Conservation (phyloP, 23 red algal genomes). For the Pyropia yezoensis region DNA sequence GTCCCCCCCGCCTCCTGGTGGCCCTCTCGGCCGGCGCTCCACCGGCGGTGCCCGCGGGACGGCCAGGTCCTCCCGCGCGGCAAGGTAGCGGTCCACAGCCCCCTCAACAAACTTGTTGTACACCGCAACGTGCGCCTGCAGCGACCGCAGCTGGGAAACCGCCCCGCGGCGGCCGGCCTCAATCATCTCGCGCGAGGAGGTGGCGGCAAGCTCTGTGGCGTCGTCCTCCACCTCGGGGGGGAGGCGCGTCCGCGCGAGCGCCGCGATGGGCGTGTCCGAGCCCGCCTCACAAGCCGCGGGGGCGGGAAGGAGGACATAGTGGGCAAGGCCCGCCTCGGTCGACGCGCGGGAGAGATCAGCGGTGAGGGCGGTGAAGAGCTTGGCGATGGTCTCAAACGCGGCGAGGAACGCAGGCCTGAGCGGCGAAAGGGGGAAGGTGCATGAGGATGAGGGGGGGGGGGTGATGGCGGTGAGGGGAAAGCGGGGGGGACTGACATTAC, state of each 20-base stretch:
- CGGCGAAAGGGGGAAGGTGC: too few species aligned
- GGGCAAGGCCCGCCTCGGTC: not conserved
- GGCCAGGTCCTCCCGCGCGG: constrained; percentile 1
- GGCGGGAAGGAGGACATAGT: constrained; percentile 5
- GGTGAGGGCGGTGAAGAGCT: constrained; percentile 7
- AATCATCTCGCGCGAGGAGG: not conserved
- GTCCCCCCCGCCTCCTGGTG: too few species aligned
- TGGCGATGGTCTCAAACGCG: constrained; percentile 18
- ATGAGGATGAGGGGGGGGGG: too few species aligned
- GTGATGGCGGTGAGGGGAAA: too few species aligned
- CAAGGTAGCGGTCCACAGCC: constrained; percentile 5
- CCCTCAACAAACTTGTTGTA: constrained; percentile 15
- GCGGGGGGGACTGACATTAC: too few species aligned
- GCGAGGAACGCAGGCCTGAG: constrained; percentile 6
- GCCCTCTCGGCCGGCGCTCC: too few species aligned
- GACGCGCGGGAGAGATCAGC: constrained; percentile 14
- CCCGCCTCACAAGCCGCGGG: constrained; percentile 3
- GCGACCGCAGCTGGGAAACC: not conserved
- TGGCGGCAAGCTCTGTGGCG: not conserved
- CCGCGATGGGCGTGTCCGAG: constrained; percentile 3
- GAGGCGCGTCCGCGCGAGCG: constrained; percentile 10
- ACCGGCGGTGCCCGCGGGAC: constrained; percentile 1
- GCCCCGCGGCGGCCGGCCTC: not conserved
- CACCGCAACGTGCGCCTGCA: not conserved
- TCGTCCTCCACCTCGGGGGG: constrained; percentile 18